Evolutionary conservation across 2,329 filamentous ascomycete genomes (phyloP), one percentile per base, ranked within the genome.

Genomic region (Gnomoniopsis smithogilvyi): DNA sequence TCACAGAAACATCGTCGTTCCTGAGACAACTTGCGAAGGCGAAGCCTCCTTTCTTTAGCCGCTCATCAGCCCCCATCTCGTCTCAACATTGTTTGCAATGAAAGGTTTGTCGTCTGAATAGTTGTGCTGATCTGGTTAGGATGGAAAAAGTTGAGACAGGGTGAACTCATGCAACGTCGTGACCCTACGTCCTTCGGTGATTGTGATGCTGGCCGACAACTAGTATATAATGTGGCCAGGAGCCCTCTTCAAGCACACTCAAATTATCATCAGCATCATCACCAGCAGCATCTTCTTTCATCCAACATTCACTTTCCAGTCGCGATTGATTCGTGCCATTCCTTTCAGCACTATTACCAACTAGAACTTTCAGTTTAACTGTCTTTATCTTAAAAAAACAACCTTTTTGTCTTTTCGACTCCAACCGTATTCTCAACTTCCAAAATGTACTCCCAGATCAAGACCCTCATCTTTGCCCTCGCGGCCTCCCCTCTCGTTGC

Each of bases 401-500:
- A 41, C 43, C 6, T 19, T 45, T n/a, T 45, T 19, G 17, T 45
- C 21, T 56, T 34, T 17, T 11, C 43, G 21, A 45, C 8, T 21
- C 14, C 12, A 17, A 45, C n/a, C 11, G 21, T 19, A 12, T 50
- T n/a, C 26, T 45, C 43, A 17, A 22, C n/a, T 24, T 46, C 22
- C 72, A 71, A 56, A 70, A 64, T 64, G 63, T 54, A 61, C 45
- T 49, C 56, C 41, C 58, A 56, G 46, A 51, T 62, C 53, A 43
- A 33, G 36, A 38, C 33, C 45, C 15, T 62, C 58, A 17, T 60
- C 54, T 33, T 62, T 22, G 54, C 58, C 51, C 64, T 68, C 22
- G 64, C 60, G 21, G 64, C 66, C 26, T 54, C 64, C 17, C 64
- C 67, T 26, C 59, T 69, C 17, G 68, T 67, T n/a, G 63, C 66